phyloP scores from a whole-genome alignment of 1,139 yeast species.

The Geotrichum restrictum region DNA sequence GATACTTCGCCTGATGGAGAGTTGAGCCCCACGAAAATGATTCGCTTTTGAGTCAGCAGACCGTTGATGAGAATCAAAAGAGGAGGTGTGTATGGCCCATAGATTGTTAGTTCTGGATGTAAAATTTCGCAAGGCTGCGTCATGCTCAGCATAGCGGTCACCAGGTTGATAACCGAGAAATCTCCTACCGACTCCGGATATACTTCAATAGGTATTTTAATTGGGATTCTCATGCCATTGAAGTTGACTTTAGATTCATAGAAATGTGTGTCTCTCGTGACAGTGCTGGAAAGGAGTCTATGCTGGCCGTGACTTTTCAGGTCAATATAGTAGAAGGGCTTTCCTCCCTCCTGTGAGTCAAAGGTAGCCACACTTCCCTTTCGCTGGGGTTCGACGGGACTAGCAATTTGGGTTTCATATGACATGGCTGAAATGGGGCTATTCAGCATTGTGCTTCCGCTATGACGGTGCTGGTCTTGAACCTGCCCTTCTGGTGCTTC shows the following conservation, averaged over 20 bases:
- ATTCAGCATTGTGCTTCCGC: constrained; percentile 3
- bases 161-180: constrained; percentile 31
- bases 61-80: constrained; percentile 55
- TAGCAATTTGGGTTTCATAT: not conserved
- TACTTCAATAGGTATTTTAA: constrained; percentile 33
- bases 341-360: not conserved
- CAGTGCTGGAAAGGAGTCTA: constrained; percentile 21
- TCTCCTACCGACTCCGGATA: constrained; percentile 38
- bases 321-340: constrained; percentile 30
- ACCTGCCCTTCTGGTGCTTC: constrained; percentile 13
- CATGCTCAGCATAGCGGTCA: constrained; percentile 29
- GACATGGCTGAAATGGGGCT: not conserved
- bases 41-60: constrained; percentile 53
- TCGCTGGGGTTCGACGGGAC: not conserved
- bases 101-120: constrained; percentile 44
- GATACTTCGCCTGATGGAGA: constrained; percentile 54
- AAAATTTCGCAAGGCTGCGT: constrained; percentile 27
- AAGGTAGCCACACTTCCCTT: constrained; percentile 2
- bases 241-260: constrained; percentile 36
- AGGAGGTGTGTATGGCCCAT: constrained; percentile 58
- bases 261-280: constrained; percentile 35
- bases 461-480: constrained; percentile 5
- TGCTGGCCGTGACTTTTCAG: constrained; percentile 28
- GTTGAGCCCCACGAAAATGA: constrained; percentile 54
- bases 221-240: constrained; percentile 37